These are phyloP conservation scores for Elongisporangium prolatum DNA, from an alignment of 352 stramenopile genomes.

Conservation along the genomic window DNA sequence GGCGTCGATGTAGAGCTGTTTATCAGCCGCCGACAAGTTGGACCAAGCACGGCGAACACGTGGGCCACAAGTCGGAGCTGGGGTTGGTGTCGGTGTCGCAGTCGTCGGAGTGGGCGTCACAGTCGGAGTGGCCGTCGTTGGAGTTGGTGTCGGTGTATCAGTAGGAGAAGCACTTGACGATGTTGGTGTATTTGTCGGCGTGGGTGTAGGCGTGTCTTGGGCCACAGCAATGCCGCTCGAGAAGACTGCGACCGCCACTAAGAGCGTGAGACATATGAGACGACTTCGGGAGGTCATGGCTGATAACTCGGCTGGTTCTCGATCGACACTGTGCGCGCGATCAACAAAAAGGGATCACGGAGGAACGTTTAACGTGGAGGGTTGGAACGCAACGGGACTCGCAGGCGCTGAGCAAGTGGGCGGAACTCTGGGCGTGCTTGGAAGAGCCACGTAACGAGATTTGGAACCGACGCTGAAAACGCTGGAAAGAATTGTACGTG, in stretches of 20 bases:
- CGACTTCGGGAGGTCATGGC: not conserved
- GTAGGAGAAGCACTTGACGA: not conserved
- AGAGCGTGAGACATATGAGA: not conserved
- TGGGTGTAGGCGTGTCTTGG: not conserved
- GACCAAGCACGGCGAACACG: conserved; percentile 52
- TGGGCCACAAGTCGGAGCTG: conserved; percentile 24
- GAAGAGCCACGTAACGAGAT: not conserved
- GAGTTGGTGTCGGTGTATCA: not conserved
- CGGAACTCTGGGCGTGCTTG: not conserved
- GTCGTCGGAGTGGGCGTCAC: not conserved
- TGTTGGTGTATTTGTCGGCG: not conserved
- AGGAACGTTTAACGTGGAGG: not conserved
- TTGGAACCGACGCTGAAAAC: not conserved
- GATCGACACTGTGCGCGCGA: not conserved
- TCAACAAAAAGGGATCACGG: not conserved
- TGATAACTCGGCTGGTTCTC: not conserved
- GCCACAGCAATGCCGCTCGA: not conserved
- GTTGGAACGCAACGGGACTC: not conserved
- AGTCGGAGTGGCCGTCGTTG: not conserved
- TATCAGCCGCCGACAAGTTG: conserved; percentile 31
- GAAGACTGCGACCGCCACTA: not conserved
- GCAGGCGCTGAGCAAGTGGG: not conserved
- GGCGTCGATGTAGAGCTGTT: conserved; percentile 62
- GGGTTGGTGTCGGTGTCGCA: conserved; percentile 1
- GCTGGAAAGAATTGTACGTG: not conserved